Conservation (phyloP, 768 basidiomycete genomes). For the Hericium alpestre region DNA sequence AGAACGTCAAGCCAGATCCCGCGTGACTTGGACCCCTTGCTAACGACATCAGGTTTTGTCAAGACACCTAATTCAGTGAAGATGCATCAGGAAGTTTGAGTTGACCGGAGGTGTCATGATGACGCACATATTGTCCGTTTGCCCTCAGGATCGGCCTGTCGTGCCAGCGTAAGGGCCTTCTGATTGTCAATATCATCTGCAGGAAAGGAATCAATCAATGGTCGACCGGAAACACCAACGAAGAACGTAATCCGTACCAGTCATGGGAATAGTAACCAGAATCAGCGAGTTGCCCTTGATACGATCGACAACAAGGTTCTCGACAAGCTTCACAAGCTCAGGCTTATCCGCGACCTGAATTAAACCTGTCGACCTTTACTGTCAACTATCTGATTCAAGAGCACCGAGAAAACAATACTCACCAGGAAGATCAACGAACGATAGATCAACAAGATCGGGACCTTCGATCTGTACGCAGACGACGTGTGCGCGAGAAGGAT, state of each 20-base stretch:
- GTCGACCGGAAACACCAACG: no score
- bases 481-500: constrained; percentile 17
- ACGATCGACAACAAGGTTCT: constrained; percentile 38
- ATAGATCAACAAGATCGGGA: constrained; percentile 17
- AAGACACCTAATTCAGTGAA: constrained; percentile 30
- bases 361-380: constrained; percentile 25
- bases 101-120: background rate
- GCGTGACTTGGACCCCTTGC: constrained; percentile 21
- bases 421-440: constrained; percentile 22
- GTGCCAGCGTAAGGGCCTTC: constrained; percentile 38
- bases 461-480: constrained; percentile 19
- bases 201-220: background rate
- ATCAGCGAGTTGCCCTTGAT: constrained; percentile 38
- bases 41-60: constrained; percentile 39
- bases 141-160: constrained; percentile 34
- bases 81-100: background rate
- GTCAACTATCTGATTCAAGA: no score
- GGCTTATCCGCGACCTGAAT: constrained; percentile 37
- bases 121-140: constrained; percentile 39
- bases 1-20: constrained; percentile 31
- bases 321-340: constrained; percentile 33
- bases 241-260: constrained; percentile 23
- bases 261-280: constrained; percentile 43
- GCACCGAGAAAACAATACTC: no score
- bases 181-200: constrained; percentile 53